These are phyloP conservation scores for Jasminum sambac DNA, from an alignment of 257 asterid genomes.

Conservation along the genomic window DNA sequence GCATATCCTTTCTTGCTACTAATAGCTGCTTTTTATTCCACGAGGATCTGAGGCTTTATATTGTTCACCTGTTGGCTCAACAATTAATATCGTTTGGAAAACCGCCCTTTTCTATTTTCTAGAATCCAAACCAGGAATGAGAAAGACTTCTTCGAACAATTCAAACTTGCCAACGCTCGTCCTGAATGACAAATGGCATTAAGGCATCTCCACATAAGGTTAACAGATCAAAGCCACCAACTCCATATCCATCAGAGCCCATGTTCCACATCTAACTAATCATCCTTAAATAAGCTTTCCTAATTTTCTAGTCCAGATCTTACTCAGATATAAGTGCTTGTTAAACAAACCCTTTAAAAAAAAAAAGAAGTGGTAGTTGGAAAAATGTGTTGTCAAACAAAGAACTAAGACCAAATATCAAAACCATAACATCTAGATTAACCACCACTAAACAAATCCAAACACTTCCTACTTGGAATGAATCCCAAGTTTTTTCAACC, in stretches of 20 bases:
- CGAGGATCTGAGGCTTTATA: background rate
- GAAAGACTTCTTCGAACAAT: background rate
- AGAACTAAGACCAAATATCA: slow-evolving; percentile 6
- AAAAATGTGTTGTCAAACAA: no score
- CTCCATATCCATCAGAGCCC: slow-evolving; percentile 12
- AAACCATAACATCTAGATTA: slow-evolving; percentile 10
- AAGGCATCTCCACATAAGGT: slow-evolving; percentile 6
- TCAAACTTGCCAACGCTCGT: slow-evolving; percentile 14
- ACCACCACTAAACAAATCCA: slow-evolving; percentile 17
- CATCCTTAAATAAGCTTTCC: slow-evolving; percentile 10
- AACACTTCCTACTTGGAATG: slow-evolving; percentile 19
- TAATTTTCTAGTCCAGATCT: slow-evolving; percentile 14
- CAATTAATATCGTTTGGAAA: background rate
- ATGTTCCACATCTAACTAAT: background rate
- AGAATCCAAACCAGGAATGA: background rate
- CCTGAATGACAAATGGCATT: slow-evolving; percentile 2
- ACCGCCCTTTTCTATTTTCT: background rate
- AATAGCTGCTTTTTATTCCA: background rate
- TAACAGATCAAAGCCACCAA: slow-evolving; percentile 26
- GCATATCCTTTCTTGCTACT: background rate
- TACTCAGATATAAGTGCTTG: slow-evolving; percentile 3
- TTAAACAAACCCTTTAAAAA: no score
- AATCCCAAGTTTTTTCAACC: slow-evolving; percentile 16
- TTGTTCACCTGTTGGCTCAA: background rate
- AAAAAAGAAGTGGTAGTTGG: no score